A percentile compares a stretch with the other conserved stretches of the same genome.
Evolutionary conservation across 768 basidiomycete genomes (phyloP).

Genomic region (Boletus insuetus): DNA sequence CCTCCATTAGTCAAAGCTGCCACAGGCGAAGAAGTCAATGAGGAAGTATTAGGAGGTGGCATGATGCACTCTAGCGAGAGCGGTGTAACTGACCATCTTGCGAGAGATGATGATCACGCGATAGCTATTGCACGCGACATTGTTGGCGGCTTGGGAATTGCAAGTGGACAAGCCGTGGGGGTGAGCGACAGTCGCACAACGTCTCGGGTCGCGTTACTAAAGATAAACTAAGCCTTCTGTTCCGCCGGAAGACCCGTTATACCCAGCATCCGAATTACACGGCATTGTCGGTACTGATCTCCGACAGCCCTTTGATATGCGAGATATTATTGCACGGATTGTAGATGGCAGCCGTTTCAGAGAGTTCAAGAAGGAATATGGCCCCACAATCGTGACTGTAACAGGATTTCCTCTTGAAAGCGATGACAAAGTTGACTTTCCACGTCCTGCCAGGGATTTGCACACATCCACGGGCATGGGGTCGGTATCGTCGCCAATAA

Average conservation of each 20-base stretch:
- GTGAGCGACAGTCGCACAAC: constrained; percentile 38
- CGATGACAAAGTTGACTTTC: constrained; percentile 3
- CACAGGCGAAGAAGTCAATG: constrained; percentile 89
- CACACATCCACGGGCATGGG: constrained; percentile 82
- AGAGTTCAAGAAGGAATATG: constrained; percentile 97
- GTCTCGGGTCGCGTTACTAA: constrained; percentile 7
- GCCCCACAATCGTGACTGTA: constrained; percentile 85
- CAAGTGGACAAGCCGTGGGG: constrained; percentile 46
- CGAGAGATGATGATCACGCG: constrained; percentile 82
- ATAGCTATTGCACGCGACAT: constrained; percentile 74
- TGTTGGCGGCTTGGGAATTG: constrained; percentile 71
- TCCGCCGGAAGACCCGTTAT: constrained; percentile 68
- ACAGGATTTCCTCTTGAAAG: constrained; percentile 16
- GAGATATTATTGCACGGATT: constrained; percentile 87
- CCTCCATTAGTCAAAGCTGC: constrained; percentile 95
- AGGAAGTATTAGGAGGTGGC: constrained; percentile 89
- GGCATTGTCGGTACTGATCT: constrained; percentile 91
- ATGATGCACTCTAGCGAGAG: constrained; percentile 90
- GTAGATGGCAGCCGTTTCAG: constrained; percentile 90
- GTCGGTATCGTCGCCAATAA: constrained; percentile 95
- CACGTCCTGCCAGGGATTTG: constrained; percentile 61
- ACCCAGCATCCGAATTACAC: constrained; percentile 78
- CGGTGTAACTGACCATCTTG: constrained; percentile 88
- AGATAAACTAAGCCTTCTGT: constrained; percentile 48
- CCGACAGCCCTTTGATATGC: constrained; percentile 88